Evolutionary conservation across 1,139 yeast genomes (phyloP).

Genomic region (Geotrichum australiense): DNA sequence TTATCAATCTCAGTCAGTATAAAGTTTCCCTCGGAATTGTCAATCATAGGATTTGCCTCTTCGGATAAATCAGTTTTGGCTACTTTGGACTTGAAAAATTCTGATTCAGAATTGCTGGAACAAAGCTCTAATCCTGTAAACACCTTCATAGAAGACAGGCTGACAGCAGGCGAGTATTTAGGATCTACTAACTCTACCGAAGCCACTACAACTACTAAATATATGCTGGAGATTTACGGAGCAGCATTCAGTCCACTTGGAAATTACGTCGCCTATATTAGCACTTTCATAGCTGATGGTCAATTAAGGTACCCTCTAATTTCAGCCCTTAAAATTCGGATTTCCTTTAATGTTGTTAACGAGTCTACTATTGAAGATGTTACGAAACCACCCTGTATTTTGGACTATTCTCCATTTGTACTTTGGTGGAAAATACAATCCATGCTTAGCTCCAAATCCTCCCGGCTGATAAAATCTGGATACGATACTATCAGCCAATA

Average conservation of each 20-base stretch:
- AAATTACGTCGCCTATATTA: constrained; percentile 12
- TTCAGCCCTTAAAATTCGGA: constrained; percentile 8
- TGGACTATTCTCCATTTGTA: constrained; percentile 7
- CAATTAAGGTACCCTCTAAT: constrained; percentile 15
- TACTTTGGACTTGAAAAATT: not conserved
- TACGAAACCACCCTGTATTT: constrained; percentile 1
- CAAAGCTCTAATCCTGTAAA: constrained; percentile 6
- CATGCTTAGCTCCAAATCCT: constrained; percentile 2
- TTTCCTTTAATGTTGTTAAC: constrained; percentile 10
- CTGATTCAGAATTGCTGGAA: not conserved
- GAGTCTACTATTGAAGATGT: constrained; percentile 1
- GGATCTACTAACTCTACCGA: constrained; percentile 11
- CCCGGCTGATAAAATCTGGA: too few relatives aligned
- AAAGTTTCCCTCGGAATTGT: constrained; percentile 1
- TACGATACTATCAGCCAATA: too few relatives aligned
- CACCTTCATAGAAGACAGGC: constrained; percentile 13
- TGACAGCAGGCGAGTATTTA: constrained; percentile 15
- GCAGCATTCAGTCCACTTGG: constrained; percentile 14
- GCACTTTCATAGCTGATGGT: constrained; percentile 13
- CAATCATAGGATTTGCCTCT: constrained; percentile 10
- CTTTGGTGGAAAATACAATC: constrained; percentile 17
- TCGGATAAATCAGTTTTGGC: not conserved
- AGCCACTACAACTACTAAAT: constrained; percentile 10
- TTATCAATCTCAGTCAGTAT: not conserved
- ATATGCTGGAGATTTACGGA: constrained; percentile 14